Percentiles rank a stretch among this genome's conserved stretches.
Conservation (phyloP, 371 early-diverging fungal genomes). For the Entomophthora muscae region DNA sequence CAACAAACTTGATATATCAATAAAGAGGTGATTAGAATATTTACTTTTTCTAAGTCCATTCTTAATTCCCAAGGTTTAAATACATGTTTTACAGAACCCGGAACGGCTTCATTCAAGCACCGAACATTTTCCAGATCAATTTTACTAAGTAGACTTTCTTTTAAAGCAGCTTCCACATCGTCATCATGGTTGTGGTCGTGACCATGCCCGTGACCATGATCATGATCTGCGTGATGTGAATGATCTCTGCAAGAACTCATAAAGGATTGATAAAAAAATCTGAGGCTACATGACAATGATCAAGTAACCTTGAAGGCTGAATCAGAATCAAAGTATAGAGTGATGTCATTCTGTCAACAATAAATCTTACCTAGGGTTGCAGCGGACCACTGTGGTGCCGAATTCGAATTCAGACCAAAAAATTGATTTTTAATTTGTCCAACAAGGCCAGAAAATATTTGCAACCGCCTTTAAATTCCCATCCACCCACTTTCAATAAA, state of each 20-base stretch:
- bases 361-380: too few species aligned
- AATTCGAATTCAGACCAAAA: too few species aligned
- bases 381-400: too few species aligned
- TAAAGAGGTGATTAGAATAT: not conserved
- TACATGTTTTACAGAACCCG: slow-evolving; percentile 44
- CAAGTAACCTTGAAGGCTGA: too few species aligned
- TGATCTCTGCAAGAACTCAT: not conserved
- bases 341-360: too few species aligned
- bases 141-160: slow-evolving; percentile 57
- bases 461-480: too few species aligned
- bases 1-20: slow-evolving; percentile 28
- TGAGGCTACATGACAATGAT: too few species aligned
- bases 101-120: slow-evolving; percentile 59
- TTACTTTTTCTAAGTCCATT: slow-evolving; percentile 41
- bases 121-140: slow-evolving; percentile 63
- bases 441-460: too few species aligned
- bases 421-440: too few species aligned
- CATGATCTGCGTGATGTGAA: not conserved
- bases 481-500: too few species aligned
- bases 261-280: not conserved
- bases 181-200: slow-evolving; percentile 56
- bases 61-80: slow-evolving; percentile 78
- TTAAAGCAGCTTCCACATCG: slow-evolving; percentile 45
- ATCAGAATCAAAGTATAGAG: too few species aligned
- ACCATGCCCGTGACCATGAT: not conserved